Base-by-base conservation (phyloP, 139 green algal genomes). In the Picochlorum sp. region DNA sequence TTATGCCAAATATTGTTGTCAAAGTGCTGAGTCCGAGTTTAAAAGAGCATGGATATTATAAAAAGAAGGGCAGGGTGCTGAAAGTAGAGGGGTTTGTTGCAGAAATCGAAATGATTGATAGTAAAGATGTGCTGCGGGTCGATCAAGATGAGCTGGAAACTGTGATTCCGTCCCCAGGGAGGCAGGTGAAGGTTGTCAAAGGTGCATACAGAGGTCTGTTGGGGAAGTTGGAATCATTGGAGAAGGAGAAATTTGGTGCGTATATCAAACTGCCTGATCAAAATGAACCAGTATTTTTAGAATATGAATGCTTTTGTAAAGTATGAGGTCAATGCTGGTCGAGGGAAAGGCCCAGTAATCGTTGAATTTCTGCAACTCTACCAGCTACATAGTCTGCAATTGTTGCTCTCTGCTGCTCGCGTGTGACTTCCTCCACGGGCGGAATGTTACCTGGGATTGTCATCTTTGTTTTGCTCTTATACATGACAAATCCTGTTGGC, bases 81-180 rank as follows among this genome's bases (percentile, higher is more conserved):
- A 62, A 68, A 6, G 74, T 96, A 23, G 16, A 89, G 49, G 74
- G 72, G 21, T 95, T 89, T 69, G 65, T 95, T 26, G 91, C 64
- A 0, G 79, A 96, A 73, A 65, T 97, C 3, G 45, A 65, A 20
- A 94, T 96, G 86, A 61, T 87, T 10, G 76, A 77, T 23, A 77
- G 66, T 23, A 85, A 83, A 4, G 84, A 91, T 41, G 73, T 89
- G 0, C 45, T 95, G 28, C 72, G 82, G 18, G 79, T 98, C n/a
- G 92, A 98, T 69, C 88, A 97, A 67, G 77, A 74, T 6, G 80
- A 98, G 74, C 80, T 98, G 50, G 92, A 98, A 71, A 97, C 92
- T 9, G 92, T 98, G n/a, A 56, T 88, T 44, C 82, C 78, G 11
- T 49, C 77, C 62, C 65, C 79, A 2, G 81, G 81, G 5, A 82